phyloP scores from a whole-genome alignment of 352 stramenopile genomes.

The Phytophthora brassicae region DNA sequence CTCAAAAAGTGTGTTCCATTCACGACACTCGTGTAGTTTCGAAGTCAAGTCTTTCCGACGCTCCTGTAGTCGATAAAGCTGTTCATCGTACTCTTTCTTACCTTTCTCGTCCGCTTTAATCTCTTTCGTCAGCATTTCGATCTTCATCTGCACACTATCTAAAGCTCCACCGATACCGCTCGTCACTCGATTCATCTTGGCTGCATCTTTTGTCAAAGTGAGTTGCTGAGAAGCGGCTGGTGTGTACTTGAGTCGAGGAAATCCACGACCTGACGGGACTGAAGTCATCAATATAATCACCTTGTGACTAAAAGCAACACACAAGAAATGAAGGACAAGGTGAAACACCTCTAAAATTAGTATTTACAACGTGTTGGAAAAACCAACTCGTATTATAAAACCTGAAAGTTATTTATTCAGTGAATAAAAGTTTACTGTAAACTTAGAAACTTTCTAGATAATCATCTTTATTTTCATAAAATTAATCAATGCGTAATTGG shows the following conservation, averaged over 20 bases:
- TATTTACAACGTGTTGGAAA: slow-evolving; percentile 4
- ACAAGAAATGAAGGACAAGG: slow-evolving; percentile 1
- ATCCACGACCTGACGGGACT: slow-evolving; percentile 22
- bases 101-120: slow-evolving; percentile 78
- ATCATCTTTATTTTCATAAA: not conserved
- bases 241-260: slow-evolving; percentile 59
- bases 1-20: slow-evolving; percentile 72
- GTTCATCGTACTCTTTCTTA: slow-evolving; percentile 79
- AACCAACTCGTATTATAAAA: too few relatives aligned
- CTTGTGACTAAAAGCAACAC: not conserved
- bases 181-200: slow-evolving; percentile 73
- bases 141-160: slow-evolving; percentile 57
- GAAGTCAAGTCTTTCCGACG: slow-evolving; percentile 51
- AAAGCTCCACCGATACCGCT: slow-evolving; percentile 69
- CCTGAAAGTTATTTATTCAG: too few relatives aligned
- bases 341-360: slow-evolving; percentile 17
- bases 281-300: slow-evolving; percentile 6
- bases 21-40: slow-evolving; percentile 53
- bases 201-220: slow-evolving; percentile 53
- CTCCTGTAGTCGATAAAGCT: slow-evolving; percentile 62
- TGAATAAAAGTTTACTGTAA: slow-evolving; percentile 3
- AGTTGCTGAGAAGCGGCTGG: slow-evolving; percentile 43
- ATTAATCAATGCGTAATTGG: slow-evolving; percentile 16
- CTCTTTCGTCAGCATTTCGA: slow-evolving; percentile 64
- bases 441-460: too few relatives aligned